Evolutionary conservation across 331 rosid species (phyloP), one percentile per base, ranked within the genome.

Genomic region (Rosa hybrid): DNA sequence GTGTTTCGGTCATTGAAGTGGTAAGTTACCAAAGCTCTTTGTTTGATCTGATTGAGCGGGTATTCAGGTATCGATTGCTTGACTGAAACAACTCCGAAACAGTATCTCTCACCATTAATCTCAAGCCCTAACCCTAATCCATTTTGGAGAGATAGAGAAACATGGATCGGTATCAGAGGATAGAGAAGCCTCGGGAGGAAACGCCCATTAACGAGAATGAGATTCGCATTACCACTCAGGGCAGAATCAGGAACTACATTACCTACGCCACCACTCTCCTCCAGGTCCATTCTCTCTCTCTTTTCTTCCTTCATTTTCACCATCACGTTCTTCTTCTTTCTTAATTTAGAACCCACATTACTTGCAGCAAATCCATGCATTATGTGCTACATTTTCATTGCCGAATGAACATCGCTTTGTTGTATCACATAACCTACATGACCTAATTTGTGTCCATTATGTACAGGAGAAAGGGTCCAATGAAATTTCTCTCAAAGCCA

Each of bases 51-150:
- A 68, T 67, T 74, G 70, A 74, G 75, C 75, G 79, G 79, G 75
- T 74, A 50, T 80, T 68, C 63, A 79, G 78, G 27, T 65, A 27
- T 30, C 8, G 6, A 39, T 63, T 46, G 10, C 68, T 72, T 60
- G 4, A 68, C 60, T 42, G 54, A 54, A 67, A 54, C 69, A 81
- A 67, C 54, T 34, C 42, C 20, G 25, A 72, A 64, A 51, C 38
- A 27, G 68, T 67, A 80, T 8, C 57, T 67, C 74, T 8, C 57
- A 39, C 12, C 50, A 69, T 11, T 53, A 54, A 18, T 9, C 38
- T 56, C 74, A 62, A 80, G 51, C 72, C 82, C 42, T 79, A 21
- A 49, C 64, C 45, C 74, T 34, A 48, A 65, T 49, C 45, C 45
- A 42, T 42, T 5, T 42, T 76, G 56, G 23, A 23, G 49, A 50